Conservation (phyloP, 805 yeast species). For the Yamadazyma scolyti region DNA sequence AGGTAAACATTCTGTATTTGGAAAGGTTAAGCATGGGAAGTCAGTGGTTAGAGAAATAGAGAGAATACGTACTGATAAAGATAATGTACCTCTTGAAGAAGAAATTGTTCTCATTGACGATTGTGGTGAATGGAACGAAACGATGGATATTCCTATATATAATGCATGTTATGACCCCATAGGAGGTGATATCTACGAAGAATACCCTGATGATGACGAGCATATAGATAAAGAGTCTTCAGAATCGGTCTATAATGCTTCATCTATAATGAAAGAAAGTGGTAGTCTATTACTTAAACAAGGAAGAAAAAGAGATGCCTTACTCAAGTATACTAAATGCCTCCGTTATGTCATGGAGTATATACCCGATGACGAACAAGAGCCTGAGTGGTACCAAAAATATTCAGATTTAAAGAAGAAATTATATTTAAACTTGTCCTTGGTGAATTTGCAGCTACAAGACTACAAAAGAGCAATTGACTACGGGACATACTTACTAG, state of each 20-base stretch:
- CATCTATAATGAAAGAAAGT: conserved; percentile 58
- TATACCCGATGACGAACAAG: conserved; percentile 65
- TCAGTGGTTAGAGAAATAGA: conserved; percentile 68
- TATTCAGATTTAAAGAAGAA: conserved; percentile 52
- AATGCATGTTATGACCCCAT: conserved; percentile 59
- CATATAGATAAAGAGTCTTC: conserved; percentile 57
- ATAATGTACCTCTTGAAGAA: conserved; percentile 37
- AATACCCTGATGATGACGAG: conserved; percentile 70
- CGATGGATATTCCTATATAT: conserved; percentile 52
- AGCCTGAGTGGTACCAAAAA: conserved; percentile 47
- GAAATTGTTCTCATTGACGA: conserved; percentile 45
- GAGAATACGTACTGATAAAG: conserved; percentile 36
- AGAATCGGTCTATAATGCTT: conserved; percentile 47
- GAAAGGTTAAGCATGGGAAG: conserved; percentile 64
- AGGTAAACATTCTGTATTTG: conserved; percentile 77
- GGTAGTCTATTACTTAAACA: conserved; percentile 59
- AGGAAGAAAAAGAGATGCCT: conserved; percentile 49
- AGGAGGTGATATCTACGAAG: conserved; percentile 74
- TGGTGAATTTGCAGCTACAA: conserved; percentile 48
- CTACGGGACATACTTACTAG: conserved; percentile 56
- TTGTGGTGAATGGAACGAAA: conserved; percentile 60
- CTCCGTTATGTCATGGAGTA: conserved; percentile 68
- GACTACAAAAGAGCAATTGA: conserved; percentile 48
- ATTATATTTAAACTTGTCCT: conserved; percentile 56
- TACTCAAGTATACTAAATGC: conserved; percentile 62